phyloP scores from a whole-genome alignment of 2,329 filamentous ascomycete genomes.

The Aphanocladium album region DNA sequence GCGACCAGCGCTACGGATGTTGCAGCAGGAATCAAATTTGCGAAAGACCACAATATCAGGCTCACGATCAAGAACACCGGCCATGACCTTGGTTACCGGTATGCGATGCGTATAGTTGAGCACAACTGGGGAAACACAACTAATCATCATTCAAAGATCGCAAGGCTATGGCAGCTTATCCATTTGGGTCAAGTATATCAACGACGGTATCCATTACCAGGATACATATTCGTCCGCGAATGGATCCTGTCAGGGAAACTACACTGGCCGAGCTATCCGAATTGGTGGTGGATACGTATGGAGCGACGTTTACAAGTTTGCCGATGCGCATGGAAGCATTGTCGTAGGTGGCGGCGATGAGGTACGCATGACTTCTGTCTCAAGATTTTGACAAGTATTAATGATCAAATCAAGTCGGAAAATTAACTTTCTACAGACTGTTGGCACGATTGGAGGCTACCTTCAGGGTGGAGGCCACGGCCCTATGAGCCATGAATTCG shows the following conservation, averaged over 20 bases:
- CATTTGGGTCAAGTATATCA: neutral
- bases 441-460: neutral
- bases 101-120: neutral
- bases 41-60: neutral
- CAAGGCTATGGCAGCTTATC: neutral
- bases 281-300: neutral
- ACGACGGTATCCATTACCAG: neutral
- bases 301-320: neutral
- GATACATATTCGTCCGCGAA: neutral
- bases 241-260: neutral
- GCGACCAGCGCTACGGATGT: neutral
- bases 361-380: neutral
- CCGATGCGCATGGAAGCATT: neutral
- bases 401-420: no score
- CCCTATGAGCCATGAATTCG: neutral
- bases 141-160: neutral
- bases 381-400: neutral
- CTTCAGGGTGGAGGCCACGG: neutral
- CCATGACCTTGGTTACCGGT: neutral
- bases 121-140: neutral
- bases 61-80: slow-evolving; percentile 1
- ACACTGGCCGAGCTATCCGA: neutral
- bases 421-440: neutral
- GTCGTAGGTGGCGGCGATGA: neutral
- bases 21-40: neutral